A percentile compares a stretch with the other conserved stretches of the same genome.
These are phyloP conservation scores for Suillus luteus DNA, from an alignment of 768 basidiomycete genomes.

Conservation along the genomic window DNA sequence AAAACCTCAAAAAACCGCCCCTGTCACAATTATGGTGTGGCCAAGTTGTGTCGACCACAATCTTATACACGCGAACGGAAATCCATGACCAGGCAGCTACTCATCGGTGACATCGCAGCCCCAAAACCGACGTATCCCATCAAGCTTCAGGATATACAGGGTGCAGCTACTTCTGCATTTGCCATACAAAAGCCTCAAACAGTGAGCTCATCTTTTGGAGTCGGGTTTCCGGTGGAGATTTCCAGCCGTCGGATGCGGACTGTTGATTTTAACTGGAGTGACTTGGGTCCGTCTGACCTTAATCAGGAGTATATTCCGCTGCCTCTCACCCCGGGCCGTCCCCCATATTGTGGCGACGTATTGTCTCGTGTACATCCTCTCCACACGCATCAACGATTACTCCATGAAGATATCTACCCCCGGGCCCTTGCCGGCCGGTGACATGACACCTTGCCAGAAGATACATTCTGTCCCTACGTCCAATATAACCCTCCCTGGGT, in stretches of 20 bases:
- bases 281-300: not conserved
- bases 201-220: not conserved
- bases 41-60: not conserved
- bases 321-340: not conserved
- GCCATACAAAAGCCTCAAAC: no score
- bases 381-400: not conserved
- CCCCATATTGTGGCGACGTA: not conserved
- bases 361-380: not conserved
- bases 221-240: not conserved
- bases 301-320: not conserved
- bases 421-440: not conserved
- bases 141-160: not conserved
- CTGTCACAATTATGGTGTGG: not conserved
- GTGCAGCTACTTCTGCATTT: not conserved
- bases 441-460: not conserved
- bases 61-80: not conserved
- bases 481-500: not conserved
- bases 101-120: not conserved
- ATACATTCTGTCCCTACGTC: not conserved
- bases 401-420: not conserved
- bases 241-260: not conserved
- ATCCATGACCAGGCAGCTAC: not conserved
- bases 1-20: not conserved
- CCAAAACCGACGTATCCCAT: slow-evolving; percentile 2
- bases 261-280: not conserved